Evolutionary conservation across 331 rosid species (phyloP), one percentile per base, ranked within the genome.

Genomic region (Phaseolus coccineus): DNA sequence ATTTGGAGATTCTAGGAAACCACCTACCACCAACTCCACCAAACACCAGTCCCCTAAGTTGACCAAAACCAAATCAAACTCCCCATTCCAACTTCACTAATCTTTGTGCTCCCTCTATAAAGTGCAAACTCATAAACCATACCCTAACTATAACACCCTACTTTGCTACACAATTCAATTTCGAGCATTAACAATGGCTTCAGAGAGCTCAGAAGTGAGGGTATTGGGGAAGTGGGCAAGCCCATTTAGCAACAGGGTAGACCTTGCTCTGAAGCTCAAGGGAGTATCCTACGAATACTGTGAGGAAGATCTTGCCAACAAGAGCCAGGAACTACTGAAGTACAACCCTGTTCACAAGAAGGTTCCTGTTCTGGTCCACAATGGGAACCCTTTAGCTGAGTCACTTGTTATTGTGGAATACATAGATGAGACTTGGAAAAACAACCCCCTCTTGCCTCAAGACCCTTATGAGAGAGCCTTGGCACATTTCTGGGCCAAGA

Each of bases 341-440:
- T 85, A 73, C 56, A 85, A 85, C 61, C 88, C 88, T 0, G 73
- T 85, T 39, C 37, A 85, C 62, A 81, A 85, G 69, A 81, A 73
- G 71, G 84, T 85, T 1, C 88, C 88, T 0, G 51, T 82, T 30
- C 79, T 85, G 12, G 42, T 85, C 67, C 86, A 82, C 24, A 63
- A 82, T 39, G 86, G 74, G 2, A 85, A 82, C 3, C 84, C 88
- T 4, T 1, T 85, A 1, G 46, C 82, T 0, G 88, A 82, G 57
- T 85, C 88, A 2, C 84, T 78, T 15, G 19, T 85, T 39, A 78
- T 85, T 25, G 63, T 82, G 74, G 84, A 85, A 30, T 85, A 85
- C 59, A 76, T 85, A 0, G 86, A 85, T 12, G 86, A 85, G 19
- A 28, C 76, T 0, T 85, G 88, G 88, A 62, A 14, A 0, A 80